These are phyloP conservation scores for Termitomyces sp. DNA, from an alignment of 768 basidiomycete species.

Conservation along the genomic window DNA sequence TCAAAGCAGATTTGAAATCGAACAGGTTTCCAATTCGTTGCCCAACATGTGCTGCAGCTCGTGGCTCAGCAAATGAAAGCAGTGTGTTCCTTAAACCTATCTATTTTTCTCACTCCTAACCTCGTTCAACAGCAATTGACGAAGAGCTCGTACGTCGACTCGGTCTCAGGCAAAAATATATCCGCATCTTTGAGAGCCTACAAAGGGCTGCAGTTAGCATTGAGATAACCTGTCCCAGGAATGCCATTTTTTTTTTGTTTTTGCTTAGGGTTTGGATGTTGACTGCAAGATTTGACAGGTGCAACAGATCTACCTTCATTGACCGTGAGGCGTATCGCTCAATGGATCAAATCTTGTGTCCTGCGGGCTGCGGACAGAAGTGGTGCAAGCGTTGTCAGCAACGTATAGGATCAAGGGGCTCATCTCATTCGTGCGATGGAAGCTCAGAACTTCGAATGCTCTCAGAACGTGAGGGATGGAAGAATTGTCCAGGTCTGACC, in stretches of 20 bases:
- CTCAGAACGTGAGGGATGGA: slow-evolving; percentile 58
- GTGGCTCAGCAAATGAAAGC: not conserved
- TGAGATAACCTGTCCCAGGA: slow-evolving; percentile 49
- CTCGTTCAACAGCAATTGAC: slow-evolving; percentile 34
- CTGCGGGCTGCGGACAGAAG: slow-evolving; percentile 41
- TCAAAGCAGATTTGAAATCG: slow-evolving; percentile 44
- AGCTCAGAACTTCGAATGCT: slow-evolving; percentile 48
- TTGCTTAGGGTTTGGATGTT: not conserved
- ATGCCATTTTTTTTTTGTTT: slow-evolving; percentile 11
- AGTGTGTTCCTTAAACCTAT: not conserved
- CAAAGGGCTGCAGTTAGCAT: slow-evolving; percentile 38
- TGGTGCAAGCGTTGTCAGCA: slow-evolving; percentile 66
- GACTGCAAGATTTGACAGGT: slow-evolving; percentile 31
- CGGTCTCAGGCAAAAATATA: slow-evolving; percentile 36
- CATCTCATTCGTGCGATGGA: slow-evolving; percentile 50
- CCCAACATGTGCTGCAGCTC: slow-evolving; percentile 44
- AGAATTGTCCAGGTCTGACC: slow-evolving; percentile 49
- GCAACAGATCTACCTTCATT: slow-evolving; percentile 43
- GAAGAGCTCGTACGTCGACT: slow-evolving; percentile 40
- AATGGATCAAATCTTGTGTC: slow-evolving; percentile 42
- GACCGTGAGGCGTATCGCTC: slow-evolving; percentile 44
- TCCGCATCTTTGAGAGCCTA: slow-evolving; percentile 39
- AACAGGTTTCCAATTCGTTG: slow-evolving; percentile 58
- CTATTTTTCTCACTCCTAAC: not conserved
- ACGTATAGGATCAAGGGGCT: slow-evolving; percentile 20